These are phyloP conservation scores for Rostrohypoxylon terebratum DNA, from an alignment of 495 filamentous ascomycete species.

Conservation along the genomic window DNA sequence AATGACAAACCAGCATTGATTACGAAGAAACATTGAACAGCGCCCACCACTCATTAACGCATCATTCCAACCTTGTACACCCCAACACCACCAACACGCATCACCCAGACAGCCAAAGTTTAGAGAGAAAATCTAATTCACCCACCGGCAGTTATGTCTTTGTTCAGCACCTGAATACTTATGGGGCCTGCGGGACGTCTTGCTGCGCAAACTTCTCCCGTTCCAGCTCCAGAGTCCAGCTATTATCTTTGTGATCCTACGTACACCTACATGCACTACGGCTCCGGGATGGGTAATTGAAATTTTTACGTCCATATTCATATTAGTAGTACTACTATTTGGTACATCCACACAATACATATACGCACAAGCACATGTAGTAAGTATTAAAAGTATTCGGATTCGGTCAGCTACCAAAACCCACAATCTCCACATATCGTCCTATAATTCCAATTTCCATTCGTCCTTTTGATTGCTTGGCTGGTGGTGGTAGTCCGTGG, in stretches of 20 bases:
- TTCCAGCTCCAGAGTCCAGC: no score
- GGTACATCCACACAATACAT: constrained; percentile 7
- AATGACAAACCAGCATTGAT: constrained; percentile 45
- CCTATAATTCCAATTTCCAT: constrained; percentile 34
- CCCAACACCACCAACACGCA: constrained; percentile 14
- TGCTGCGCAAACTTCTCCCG: constrained; percentile 35
- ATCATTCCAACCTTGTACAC: constrained; percentile 14
- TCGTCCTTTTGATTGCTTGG: constrained; percentile 29
- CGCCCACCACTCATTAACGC: constrained; percentile 3
- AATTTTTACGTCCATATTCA: constrained; percentile 10
- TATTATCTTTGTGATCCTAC: constrained; percentile 20
- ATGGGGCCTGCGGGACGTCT: not conserved
- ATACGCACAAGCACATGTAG: not conserved
- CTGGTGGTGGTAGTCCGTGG: constrained; percentile 1
- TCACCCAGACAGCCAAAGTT: not conserved
- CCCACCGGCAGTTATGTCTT: constrained; percentile 36
- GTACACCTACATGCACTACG: no score
- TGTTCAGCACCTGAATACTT: not conserved
- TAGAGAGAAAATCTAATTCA: constrained; percentile 7
- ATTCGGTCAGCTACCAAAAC: constrained; percentile 34
- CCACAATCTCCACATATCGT: constrained; percentile 6
- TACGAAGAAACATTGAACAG: constrained; percentile 22
- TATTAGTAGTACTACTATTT: not conserved
- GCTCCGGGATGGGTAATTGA: not conserved
- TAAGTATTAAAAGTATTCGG: not conserved